Base-by-base conservation (phyloP, 768 basidiomycete genomes). In the Pluteus cervinus region DNA sequence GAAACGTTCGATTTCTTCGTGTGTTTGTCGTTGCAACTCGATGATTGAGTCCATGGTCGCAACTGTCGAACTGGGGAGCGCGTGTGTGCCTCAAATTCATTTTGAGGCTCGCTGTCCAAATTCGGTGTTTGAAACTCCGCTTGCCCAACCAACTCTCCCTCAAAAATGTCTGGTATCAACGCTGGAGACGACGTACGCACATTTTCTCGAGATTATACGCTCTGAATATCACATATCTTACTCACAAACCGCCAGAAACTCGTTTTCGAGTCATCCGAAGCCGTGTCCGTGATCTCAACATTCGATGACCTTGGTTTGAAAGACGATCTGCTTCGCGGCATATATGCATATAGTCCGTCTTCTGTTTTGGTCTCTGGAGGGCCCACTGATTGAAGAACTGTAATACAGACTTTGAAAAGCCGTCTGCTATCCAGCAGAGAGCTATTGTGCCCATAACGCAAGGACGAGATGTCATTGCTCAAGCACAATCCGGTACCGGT, bases 401-500 rank as follows among this genome's bases (percentile, higher is more conserved):
- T 15, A 38, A 24, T 29, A 8, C 25, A 71, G 87, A 89, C 60
- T 98, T 97, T 54, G 94, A 99, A 73, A 93, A 91, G 54, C 94
- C 94, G 16, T 98, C 94, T 44, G 93, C 94, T 44, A 97, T 99
- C 55, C 94, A 99, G 68, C 91, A 96, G 65, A 85, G 93, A 48
- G 94, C 94, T 33, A 97, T 99, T 62, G 70, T 94, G 42, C 94
- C 94, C 36, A 94, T 99, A 56, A 88, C 81, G 33, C 86, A 89
- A 68, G 89, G 89, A 20, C 82, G 93, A 47, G 94, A 98, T 74
- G 94, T 97, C 43, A 97, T 99, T 59, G 94, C 94, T 24, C 94
- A 97, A 69, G 94, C 94, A 29, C 94, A 98, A 68, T 96, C 93
- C 23, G 94, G 94, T 58, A 97, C 94, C 24, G 94, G 94, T 75